phyloP scores from a whole-genome alignment of 164 flowering plant genomes.

The Umbellularia californica region DNA sequence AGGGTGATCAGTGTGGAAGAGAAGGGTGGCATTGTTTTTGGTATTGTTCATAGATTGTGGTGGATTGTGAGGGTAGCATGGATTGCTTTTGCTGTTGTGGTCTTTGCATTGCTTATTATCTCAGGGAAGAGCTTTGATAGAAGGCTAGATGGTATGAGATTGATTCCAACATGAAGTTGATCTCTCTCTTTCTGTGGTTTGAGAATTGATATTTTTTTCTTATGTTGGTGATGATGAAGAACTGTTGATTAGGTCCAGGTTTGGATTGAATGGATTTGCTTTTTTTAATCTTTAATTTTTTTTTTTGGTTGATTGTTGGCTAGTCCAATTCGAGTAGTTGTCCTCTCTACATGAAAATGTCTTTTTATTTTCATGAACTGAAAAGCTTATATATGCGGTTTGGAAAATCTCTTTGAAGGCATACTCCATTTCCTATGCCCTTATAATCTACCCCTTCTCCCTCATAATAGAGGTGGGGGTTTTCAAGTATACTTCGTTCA shows the following conservation, averaged over 20 bases:
- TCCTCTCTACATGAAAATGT: not conserved
- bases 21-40: not conserved
- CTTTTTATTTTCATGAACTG: no score
- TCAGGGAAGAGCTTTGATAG: slow-evolving; percentile 7
- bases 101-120: slow-evolving; percentile 13
- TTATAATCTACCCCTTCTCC: no score
- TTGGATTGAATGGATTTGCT: not conserved
- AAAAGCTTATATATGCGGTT: no score
- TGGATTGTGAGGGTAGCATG: slow-evolving; percentile 10
- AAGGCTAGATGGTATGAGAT: not conserved
- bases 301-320: not conserved
- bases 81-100: slow-evolving; percentile 14
- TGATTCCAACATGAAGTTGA: slow-evolving; percentile 17
- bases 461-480: no score
- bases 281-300: not conserved
- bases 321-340: not conserved
- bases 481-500: no score
- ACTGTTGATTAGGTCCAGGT: not conserved
- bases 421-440: no score
- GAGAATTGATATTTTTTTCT: not conserved
- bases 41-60: not conserved
- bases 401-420: no score
- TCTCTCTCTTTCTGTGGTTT: not conserved
- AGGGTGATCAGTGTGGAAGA: not conserved
- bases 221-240: not conserved